These are phyloP conservation scores for Tulasnella sp. DNA, from an alignment of 768 basidiomycete genomes.

Conservation along the genomic window DNA sequence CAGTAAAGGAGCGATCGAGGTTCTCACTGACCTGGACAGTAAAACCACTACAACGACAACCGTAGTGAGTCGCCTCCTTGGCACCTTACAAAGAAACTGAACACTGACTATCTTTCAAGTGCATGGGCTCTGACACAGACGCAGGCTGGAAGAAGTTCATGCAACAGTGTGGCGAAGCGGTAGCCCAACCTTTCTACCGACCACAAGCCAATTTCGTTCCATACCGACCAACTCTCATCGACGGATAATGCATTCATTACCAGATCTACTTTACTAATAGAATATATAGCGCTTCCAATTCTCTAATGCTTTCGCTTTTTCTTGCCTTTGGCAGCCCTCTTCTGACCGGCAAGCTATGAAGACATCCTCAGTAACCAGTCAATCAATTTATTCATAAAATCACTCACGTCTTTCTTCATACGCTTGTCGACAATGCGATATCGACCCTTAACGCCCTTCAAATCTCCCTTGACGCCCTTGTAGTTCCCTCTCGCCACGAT, in stretches of 20 bases:
- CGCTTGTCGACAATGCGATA: slow-evolving; percentile 91
- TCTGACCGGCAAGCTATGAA: slow-evolving; percentile 71
- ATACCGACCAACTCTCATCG: neutral
- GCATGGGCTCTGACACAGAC: neutral
- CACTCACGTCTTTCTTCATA: slow-evolving; percentile 81
- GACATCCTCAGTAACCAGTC: slow-evolving; percentile 5
- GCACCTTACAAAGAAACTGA: neutral
- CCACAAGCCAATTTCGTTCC: slow-evolving; percentile 3
- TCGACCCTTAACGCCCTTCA: slow-evolving; percentile 90
- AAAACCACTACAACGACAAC: neutral
- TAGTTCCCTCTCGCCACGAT: slow-evolving; percentile 88
- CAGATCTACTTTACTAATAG: neutral
- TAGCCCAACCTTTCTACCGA: neutral
- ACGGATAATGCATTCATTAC: neutral
- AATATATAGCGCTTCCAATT: neutral
- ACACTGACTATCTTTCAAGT: neutral
- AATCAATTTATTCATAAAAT: slow-evolving; percentile 2
- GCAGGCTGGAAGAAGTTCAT: neutral
- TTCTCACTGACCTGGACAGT: neutral
- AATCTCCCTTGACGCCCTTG: slow-evolving; percentile 82
- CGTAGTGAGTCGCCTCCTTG: neutral
- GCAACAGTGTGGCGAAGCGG: neutral
- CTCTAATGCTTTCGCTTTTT: slow-evolving; percentile 28
- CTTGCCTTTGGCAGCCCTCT: slow-evolving; percentile 62
- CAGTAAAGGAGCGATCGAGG: neutral